Conservation (phyloP, 768 basidiomycete genomes). For the Pleurotus ostreatus region DNA sequence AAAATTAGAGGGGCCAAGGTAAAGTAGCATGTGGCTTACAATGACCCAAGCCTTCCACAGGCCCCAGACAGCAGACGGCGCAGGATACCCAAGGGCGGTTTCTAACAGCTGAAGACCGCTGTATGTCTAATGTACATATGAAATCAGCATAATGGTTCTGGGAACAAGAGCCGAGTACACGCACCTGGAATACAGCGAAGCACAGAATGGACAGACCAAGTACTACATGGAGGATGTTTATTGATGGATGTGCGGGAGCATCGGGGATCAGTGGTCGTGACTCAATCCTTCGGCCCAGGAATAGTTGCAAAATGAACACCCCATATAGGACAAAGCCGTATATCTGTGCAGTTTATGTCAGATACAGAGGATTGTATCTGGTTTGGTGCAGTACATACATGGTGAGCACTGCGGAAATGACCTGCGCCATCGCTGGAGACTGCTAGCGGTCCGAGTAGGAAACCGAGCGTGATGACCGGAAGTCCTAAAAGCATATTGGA, state of each 20-base stretch:
- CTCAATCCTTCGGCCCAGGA: slow-evolving; percentile 52
- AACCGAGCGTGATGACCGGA: slow-evolving; percentile 46
- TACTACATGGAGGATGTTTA: slow-evolving; percentile 53
- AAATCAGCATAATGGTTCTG: not conserved
- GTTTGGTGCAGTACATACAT: slow-evolving; percentile 26
- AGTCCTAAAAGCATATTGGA: slow-evolving; percentile 45
- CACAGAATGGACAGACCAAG: slow-evolving; percentile 47
- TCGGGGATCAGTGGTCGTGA: slow-evolving; percentile 24
- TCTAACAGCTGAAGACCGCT: slow-evolving; percentile 45
- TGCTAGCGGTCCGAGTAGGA: slow-evolving; percentile 43
- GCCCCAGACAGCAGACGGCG: slow-evolving; percentile 16
- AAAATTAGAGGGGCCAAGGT: too few species aligned
- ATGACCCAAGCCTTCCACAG: slow-evolving; percentile 44
- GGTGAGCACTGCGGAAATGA: slow-evolving; percentile 47
- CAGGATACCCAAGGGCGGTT: slow-evolving; percentile 28
- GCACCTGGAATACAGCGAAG: slow-evolving; percentile 50
- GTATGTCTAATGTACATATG: slow-evolving; percentile 23
- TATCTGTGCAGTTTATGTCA: slow-evolving; percentile 28
- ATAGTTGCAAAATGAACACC: slow-evolving; percentile 47
- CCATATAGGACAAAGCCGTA: slow-evolving; percentile 48
- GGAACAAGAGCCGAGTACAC: not conserved
- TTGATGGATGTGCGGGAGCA: slow-evolving; percentile 39
- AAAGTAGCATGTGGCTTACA: slow-evolving; percentile 25
- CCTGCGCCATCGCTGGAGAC: slow-evolving; percentile 34
- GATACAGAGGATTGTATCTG: not conserved